Conservation (phyloP, 495 filamentous ascomycete species). For the Symbiotaphrina buchneri region DNA sequence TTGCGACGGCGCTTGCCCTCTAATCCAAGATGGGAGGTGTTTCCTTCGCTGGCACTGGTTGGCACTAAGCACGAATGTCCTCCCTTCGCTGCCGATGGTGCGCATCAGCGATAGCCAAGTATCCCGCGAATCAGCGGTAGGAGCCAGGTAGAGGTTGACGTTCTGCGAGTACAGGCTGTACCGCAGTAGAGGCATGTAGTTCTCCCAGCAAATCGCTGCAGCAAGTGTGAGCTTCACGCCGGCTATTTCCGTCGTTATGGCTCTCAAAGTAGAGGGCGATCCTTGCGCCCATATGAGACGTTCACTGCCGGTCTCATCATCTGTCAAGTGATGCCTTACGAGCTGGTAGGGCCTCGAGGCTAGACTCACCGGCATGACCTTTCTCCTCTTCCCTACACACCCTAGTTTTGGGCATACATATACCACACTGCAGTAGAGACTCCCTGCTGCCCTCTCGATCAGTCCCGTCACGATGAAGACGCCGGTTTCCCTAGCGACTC, state of each 20-base stretch:
- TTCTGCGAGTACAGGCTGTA: constrained; percentile 73
- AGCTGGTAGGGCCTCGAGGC: background rate
- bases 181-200: constrained; percentile 78
- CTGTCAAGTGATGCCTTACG: background rate
- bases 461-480: constrained; percentile 64
- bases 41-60: constrained; percentile 55
- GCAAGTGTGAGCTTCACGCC: constrained; percentile 59
- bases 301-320: constrained; percentile 48
- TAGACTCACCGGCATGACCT: constrained; percentile 62
- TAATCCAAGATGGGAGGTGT: constrained; percentile 35
- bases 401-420: constrained; percentile 61
- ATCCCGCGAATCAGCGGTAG: constrained; percentile 70
- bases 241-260: constrained; percentile 58
- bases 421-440: constrained; percentile 62
- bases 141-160: constrained; percentile 80
- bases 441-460: constrained; percentile 62
- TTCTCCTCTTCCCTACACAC: constrained; percentile 66
- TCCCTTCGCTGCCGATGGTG: constrained; percentile 58
- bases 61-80: constrained; percentile 67
- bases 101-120: constrained; percentile 69
- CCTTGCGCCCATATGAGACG: constrained; percentile 82
- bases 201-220: constrained; percentile 93
- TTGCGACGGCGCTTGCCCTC: constrained; percentile 3
- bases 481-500: constrained; percentile 45
- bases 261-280: constrained; percentile 54